Base-by-base conservation (phyloP, 2,329 filamentous ascomycete species). In the Penicillium brevicompactum region DNA sequence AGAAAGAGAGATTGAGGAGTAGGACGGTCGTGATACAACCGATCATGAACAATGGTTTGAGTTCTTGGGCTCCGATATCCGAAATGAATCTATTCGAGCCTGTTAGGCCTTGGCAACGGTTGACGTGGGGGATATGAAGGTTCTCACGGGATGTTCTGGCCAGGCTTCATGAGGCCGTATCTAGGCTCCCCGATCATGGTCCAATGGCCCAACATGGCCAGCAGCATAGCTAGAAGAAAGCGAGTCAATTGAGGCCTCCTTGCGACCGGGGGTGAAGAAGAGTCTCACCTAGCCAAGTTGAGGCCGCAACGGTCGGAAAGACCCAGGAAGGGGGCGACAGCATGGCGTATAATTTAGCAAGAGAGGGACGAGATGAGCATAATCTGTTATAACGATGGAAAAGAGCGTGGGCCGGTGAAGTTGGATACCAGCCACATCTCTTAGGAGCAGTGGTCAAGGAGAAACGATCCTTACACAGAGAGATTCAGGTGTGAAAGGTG, bases 151-250 rank as follows among this genome's bases (percentile, higher is more conserved):
- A 62, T 60, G 32, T 59, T 56, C 24, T 62, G 59, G 41, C 56
- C 59, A 45, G 58, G 58, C 48, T 60, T 58, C 59, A 62, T 62
- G 16, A 59, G 32, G 40, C 52, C 59, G 31, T 56, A 62, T 51
- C 52, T 55, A 5, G 59, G 59, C 43, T 58, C 57, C 22, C 59
- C 59, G 34, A 60, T 47, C 40, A 56, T 42, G 14, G 50, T 51
- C 59, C 59, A 62, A n/a, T 62, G 58, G 14, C 55, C 58, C 18
- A 62, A 22, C 58, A 62, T 58, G 22, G 52, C 42, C 7, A 55
- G 51, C 18, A 62, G 55, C 58, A 54, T 58, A 10, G 53, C 59
- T 62, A 51, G 13, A 27, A 49, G n/a, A 18, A 40, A 18, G 38
- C 43, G 49, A 50, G 51, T 37, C 30, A 53, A 37, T 37, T 11